A percentile compares a stretch with the other conserved stretches of the same genome.
Conservation (phyloP, 495 filamentous ascomycete genomes). For the Geopyxis carbonaria region DNA sequence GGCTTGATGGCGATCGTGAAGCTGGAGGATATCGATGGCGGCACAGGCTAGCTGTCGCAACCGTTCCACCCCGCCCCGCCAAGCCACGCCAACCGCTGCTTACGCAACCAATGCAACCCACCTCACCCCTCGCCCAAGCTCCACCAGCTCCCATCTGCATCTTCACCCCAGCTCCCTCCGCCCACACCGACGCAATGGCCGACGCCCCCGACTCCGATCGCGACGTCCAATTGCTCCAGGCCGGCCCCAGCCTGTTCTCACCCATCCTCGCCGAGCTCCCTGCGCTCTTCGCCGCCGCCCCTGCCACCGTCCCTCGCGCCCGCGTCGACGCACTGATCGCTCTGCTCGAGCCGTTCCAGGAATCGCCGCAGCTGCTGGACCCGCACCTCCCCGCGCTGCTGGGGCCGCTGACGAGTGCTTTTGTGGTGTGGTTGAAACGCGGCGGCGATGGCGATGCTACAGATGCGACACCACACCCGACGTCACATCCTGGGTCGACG, state of each 20-base stretch:
- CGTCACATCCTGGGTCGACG: slow-evolving; percentile 12
- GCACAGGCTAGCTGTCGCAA: no score
- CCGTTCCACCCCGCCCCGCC: no score
- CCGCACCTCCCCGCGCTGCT: slow-evolving; percentile 60
- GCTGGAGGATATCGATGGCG: not conserved
- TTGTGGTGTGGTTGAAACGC: slow-evolving; percentile 44
- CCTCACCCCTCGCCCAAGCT: no score
- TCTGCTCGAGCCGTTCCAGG: slow-evolving; percentile 83
- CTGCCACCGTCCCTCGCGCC: not conserved
- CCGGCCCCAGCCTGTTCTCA: slow-evolving; percentile 27
- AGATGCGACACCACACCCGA: no score
- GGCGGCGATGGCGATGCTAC: not conserved
- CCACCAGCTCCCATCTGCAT: not conserved
- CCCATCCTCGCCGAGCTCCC: slow-evolving; percentile 33
- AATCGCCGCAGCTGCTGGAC: slow-evolving; percentile 91
- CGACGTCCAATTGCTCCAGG: slow-evolving; percentile 58
- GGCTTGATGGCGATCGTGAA: not conserved
- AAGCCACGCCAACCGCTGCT: no score
- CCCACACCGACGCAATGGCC: not conserved
- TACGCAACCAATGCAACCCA: no score
- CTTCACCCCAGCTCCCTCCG: not conserved
- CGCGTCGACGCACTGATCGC: slow-evolving; percentile 18
- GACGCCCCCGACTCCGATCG: slow-evolving; percentile 32
- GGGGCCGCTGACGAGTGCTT: slow-evolving; percentile 52
- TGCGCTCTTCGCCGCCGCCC: not conserved